Conservation (phyloP, 495 filamentous ascomycete genomes). For the Thozetella sp. region DNA sequence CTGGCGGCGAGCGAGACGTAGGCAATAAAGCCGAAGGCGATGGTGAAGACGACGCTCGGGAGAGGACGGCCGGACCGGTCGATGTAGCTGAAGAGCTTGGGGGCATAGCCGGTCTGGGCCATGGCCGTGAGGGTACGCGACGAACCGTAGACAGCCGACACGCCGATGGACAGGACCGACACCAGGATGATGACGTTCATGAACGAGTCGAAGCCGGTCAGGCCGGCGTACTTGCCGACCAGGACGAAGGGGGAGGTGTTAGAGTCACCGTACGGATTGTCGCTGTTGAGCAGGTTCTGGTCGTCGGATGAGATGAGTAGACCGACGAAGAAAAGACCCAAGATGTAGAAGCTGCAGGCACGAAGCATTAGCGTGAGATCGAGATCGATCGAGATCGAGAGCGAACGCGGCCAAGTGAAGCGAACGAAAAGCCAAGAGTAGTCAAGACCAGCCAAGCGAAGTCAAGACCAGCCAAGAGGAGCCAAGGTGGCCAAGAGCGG, state of each 20-base stretch:
- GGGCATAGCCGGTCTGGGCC: conserved; percentile 84
- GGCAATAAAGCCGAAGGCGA: conserved; percentile 71
- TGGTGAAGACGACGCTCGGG: conserved; percentile 69
- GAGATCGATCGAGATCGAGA: background rate
- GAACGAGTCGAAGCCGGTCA: conserved; percentile 72
- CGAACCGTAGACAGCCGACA: conserved; percentile 85
- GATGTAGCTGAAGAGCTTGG: conserved; percentile 75
- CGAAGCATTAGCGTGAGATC: background rate
- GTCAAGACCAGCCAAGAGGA: too few species aligned
- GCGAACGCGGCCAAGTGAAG: background rate
- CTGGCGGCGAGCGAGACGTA: conserved; percentile 71
- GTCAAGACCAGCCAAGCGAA: too few species aligned
- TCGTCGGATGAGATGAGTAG: conserved; percentile 76
- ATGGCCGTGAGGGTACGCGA: conserved; percentile 86
- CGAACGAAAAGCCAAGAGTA: too few species aligned
- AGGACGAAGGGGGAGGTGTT: conserved; percentile 88
- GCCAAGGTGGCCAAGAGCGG: too few species aligned
- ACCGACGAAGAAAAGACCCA: conserved; percentile 74
- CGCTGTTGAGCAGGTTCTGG: conserved; percentile 52
- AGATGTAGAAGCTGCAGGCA: conserved; percentile 73
- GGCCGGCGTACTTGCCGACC: conserved; percentile 78
- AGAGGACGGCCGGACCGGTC: conserved; percentile 84
- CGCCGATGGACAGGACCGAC: conserved; percentile 84
- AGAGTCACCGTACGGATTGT: conserved; percentile 60
- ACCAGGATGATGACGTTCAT: conserved; percentile 95